Evolutionary conservation across 306 rosid genomes (phyloP).

Genomic region (Prunus padus): DNA sequence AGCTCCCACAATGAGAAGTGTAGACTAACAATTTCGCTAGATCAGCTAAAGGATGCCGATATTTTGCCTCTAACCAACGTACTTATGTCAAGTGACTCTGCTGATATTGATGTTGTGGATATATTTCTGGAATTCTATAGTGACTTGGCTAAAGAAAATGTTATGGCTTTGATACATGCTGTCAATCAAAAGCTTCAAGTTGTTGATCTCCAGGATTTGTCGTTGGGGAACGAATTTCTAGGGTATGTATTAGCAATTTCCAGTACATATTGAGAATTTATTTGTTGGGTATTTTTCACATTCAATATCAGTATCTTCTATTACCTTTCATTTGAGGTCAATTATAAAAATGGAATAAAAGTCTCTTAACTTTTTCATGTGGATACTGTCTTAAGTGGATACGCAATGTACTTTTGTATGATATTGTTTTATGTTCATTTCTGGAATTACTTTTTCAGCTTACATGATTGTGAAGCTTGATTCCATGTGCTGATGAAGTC

Average conservation of each 20-base stretch:
- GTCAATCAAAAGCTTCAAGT: constrained; percentile 64
- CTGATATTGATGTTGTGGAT: constrained; percentile 63
- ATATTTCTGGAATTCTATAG: constrained; percentile 45
- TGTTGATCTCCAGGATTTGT: constrained; percentile 57
- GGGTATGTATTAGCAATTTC: constrained; percentile 38
- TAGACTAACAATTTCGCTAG: constrained; percentile 47
- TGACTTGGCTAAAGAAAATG: constrained; percentile 48
- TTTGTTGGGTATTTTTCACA: background rate
- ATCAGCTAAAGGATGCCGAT: constrained; percentile 59
- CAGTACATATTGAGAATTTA: background rate
- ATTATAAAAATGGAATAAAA: background rate
- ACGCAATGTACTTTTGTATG: background rate
- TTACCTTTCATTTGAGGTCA: background rate
- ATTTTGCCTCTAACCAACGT: constrained; percentile 55
- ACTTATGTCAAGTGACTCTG: constrained; percentile 42
- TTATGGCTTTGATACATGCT: constrained; percentile 57
- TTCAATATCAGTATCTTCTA: too few species aligned
- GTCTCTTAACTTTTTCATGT: too few species aligned
- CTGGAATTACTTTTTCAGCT: background rate
- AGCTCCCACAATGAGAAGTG: constrained; percentile 43
- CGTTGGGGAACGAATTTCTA: constrained; percentile 54
- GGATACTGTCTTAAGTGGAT: too few species aligned
- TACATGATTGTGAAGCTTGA: background rate
- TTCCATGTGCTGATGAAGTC: background rate
- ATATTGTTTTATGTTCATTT: background rate